Percentiles rank a stretch among this genome's conserved stretches.
phyloP scores from a whole-genome alignment of 768 basidiomycete genomes.

The Dioszegia hungarica region DNA sequence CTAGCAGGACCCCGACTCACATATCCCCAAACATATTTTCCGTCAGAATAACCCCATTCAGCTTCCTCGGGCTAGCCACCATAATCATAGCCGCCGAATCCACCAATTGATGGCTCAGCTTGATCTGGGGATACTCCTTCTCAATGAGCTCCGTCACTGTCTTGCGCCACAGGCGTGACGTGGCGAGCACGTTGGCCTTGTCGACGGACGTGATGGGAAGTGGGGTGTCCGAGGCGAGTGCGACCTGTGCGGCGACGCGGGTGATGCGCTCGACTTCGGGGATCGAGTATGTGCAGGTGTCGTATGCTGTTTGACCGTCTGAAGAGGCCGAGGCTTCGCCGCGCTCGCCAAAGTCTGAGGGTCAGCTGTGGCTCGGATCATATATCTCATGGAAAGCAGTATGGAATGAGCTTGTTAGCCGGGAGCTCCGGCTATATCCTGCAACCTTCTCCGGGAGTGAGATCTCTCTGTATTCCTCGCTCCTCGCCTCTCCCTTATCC shows the following conservation, averaged over 20 bases:
- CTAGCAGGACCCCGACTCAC: slow-evolving; percentile 54
- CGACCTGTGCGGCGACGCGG: slow-evolving; percentile 89
- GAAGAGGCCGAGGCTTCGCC: background rate
- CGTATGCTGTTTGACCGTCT: slow-evolving; percentile 61
- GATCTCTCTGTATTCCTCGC: too few species aligned
- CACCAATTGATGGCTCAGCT: slow-evolving; percentile 84
- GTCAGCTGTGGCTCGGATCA: background rate
- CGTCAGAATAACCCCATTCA: slow-evolving; percentile 92
- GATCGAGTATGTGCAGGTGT: slow-evolving; percentile 89
- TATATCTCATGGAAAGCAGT: too few species aligned
- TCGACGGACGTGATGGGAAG: slow-evolving; percentile 87
- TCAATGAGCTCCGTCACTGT: slow-evolving; percentile 79
- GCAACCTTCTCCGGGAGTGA: too few species aligned
- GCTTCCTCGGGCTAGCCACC: slow-evolving; percentile 77
- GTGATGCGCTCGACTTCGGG: slow-evolving; percentile 90
- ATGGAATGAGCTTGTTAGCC: too few species aligned
- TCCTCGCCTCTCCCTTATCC: too few species aligned
- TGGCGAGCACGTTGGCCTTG: slow-evolving; percentile 97
- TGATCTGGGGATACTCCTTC: slow-evolving; percentile 81
- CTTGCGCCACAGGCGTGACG: slow-evolving; percentile 87
- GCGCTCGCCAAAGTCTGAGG: slow-evolving; percentile 63
- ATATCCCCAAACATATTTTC: slow-evolving; percentile 97
- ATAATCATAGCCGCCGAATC: slow-evolving; percentile 97
- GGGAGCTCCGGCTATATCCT: too few species aligned
- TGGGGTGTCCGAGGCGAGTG: slow-evolving; percentile 73